Evolutionary conservation across 257 asterid genomes (phyloP), one percentile per base, ranked within the genome.

Genomic region (Verbascum thapsus): DNA sequence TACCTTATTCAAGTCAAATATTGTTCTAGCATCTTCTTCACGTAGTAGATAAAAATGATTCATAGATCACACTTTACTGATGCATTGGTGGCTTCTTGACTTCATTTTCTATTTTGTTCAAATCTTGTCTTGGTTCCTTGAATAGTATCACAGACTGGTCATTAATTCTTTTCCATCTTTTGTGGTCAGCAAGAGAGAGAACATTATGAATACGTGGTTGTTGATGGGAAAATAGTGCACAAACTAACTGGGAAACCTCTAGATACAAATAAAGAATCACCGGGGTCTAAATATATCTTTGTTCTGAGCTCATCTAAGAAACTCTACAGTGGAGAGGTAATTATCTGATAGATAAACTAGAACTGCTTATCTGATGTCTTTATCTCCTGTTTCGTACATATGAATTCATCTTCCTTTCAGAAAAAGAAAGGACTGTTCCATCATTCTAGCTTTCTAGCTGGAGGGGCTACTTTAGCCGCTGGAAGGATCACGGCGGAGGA

Each of bases 371-470:
- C 30, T 52, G 20, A 58, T 61, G 55, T 44, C 8, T 39, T 40
- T 17, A 42, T 53, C 34, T 37, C 52, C 18, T 18, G 42, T 45
- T 63, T 47, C 26, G 42, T 18, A 22, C 17, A 19, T 34, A 17
- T 37, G 30, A 47, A 20, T 67, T 56, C 16, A 10, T 32, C 35
- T 10, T 32, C 50, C 61, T 78, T 26, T 41, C 83, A 87, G 92
- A 87, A 87, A 68, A 78, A 78, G 81, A 87, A 84, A 72, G 95
- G 92, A 39, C 10, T 30, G 17, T 87, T 87, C 72, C 90, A 87
- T 73, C 95, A 84, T 74, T 87, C 95, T 47, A 87, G 92, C 67
- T 87, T 84, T 60, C 86, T 87, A 7, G 92, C 92, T 8, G 95
- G 95, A 49, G 95, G 90, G 6, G 86, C 76, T 41, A 82, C 85